Conservation (phyloP, 108 stramenopile genomes). For the Parietichytrium sp. region DNA sequence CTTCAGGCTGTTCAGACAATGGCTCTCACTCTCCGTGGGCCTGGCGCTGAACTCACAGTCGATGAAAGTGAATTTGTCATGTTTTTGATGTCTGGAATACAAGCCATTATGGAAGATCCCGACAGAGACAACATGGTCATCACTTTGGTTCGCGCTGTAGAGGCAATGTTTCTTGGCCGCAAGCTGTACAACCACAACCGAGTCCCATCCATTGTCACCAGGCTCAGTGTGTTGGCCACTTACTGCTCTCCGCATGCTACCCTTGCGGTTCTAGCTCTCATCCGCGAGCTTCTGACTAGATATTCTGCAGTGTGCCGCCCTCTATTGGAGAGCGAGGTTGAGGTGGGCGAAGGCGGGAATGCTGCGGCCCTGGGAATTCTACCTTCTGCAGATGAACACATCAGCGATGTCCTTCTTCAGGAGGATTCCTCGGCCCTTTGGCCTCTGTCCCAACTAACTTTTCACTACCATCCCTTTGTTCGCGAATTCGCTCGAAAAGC, state of each 20-base stretch:
- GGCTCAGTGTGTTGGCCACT: conserved; percentile 67
- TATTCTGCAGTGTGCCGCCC: conserved; percentile 65
- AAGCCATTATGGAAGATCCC: not conserved
- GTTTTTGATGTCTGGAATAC: conserved; percentile 70
- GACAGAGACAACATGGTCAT: not conserved
- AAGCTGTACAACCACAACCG: conserved; percentile 72
- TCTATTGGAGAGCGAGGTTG: conserved; percentile 78
- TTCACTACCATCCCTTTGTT: conserved; percentile 63
- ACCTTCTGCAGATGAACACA: conserved; percentile 56
- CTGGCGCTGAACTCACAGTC: conserved; percentile 74
- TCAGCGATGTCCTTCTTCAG: conserved; percentile 64
- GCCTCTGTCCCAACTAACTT: conserved; percentile 70
- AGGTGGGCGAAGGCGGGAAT: conserved; percentile 59
- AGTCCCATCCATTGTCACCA: conserved; percentile 74
- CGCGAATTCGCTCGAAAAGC: not conserved
- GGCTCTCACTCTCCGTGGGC: conserved; percentile 76
- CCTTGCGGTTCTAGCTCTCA: conserved; percentile 71
- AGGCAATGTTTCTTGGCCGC: conserved; percentile 72
- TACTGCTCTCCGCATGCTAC: conserved; percentile 68
- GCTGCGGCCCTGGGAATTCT: not conserved
- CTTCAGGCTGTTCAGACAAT: conserved; percentile 77
- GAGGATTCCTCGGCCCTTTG: conserved; percentile 77
- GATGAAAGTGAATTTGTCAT: conserved; percentile 79
- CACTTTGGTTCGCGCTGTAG: conserved; percentile 65
- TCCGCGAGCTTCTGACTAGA: conserved; percentile 68